Base-by-base conservation (phyloP, 2,329 filamentous ascomycete species). In the Trichoderma brevicompactum region DNA sequence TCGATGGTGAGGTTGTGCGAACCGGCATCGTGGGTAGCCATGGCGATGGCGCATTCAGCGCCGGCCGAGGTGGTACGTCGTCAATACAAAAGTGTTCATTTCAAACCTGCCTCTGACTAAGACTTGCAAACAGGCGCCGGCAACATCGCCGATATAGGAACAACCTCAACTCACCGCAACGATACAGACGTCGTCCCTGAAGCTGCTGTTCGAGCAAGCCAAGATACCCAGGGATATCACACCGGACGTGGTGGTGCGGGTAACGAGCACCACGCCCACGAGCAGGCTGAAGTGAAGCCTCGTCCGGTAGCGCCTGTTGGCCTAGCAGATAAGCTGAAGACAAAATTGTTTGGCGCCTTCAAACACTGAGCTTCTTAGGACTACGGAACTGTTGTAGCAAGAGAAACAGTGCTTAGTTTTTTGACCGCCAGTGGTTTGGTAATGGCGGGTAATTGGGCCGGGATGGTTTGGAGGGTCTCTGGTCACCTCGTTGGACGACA, bases 1-100 rank as follows among this genome's bases (percentile, higher is more conserved):
- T 82, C 68, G 87, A 89, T 69, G 87, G 86, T 70, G 84, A 86
- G 68, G 85, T 89, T 61, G 85, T 85, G 64, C 84, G 86, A 54
- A 72, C 80, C 49, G 85, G 85, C 56, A 73, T 77, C 3, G 79
- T 80, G 72, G 85, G 85, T 68, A 84, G 82, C 74, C 85, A 87
- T 70, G 80, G 81, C 28, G 85, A 87, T 68, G 85, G 85, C 69
- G 82, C 84, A 49, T 87, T 81, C 74, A 87, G 84, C 74, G 81
- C 84, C 9, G 85, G 85, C 23, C 82, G 85, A 72, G 85, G 85
- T 80, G 85, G 85, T 86, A 76, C 71, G 79, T 70, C 3, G 52
- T 40, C 7, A 7, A 34, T 52, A 46, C 46, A 10, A 13, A 32
- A 49, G 1, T 5, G 8, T 12, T 7, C 9, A 40, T 19, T 3